Evolutionary conservation across 2,329 filamentous ascomycete species (phyloP).

Genomic region (Diaporthe longicolla): DNA sequence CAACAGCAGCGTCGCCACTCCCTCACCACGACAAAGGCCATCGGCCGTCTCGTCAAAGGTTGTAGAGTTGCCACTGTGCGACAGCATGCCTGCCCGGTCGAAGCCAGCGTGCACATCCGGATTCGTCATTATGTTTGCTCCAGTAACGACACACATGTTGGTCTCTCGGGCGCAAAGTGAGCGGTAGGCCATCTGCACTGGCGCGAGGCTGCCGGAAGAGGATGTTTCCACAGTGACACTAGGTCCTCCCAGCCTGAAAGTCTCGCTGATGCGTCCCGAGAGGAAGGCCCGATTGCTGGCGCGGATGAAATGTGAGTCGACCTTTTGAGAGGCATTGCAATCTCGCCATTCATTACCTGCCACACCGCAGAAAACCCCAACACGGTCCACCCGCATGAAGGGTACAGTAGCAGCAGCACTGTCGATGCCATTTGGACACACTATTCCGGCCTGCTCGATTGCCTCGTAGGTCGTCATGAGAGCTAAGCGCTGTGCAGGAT

Average conservation of each 20-base stretch:
- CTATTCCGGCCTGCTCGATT: conserved; percentile 62
- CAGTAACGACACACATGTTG: conserved; percentile 74
- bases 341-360: conserved; percentile 69
- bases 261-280: conserved; percentile 54
- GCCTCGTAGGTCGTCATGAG: conserved; percentile 38
- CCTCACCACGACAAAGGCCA: conserved; percentile 69
- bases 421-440: neutral
- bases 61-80: conserved; percentile 53
- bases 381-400: conserved; percentile 57
- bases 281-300: conserved; percentile 50
- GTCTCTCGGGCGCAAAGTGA: conserved; percentile 73
- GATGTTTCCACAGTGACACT: conserved; percentile 56
- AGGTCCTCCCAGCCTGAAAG: conserved; percentile 52
- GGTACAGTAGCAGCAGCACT: conserved; percentile 37
- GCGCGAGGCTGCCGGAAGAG: conserved; percentile 54
- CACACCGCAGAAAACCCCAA: conserved; percentile 75
- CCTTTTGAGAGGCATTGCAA: conserved; percentile 65
- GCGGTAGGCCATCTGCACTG: conserved; percentile 58
- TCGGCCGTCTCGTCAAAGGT: conserved; percentile 53
- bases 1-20: conserved; percentile 58
- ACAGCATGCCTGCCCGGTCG: conserved; percentile 74
- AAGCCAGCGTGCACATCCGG: conserved; percentile 75
- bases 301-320: conserved; percentile 43
- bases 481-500: conserved; percentile 32
- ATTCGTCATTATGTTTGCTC: conserved; percentile 73